A percentile compares a stretch with the other conserved stretches of the same genome.
Conservation (phyloP, 495 filamentous ascomycete species). For the Aspergillus bridgeri region DNA sequence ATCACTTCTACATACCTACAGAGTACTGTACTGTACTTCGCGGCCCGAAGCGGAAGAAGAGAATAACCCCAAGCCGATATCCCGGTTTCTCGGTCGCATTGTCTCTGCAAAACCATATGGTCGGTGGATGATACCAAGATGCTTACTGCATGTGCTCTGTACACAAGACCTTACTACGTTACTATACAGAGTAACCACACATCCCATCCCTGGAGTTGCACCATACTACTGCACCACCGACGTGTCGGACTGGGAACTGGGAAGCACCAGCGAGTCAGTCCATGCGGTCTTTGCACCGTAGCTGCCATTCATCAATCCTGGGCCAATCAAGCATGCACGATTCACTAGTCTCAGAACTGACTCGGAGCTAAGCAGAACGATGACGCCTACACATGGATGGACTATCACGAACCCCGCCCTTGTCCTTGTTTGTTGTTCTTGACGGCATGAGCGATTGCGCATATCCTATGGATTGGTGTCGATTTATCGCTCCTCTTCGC, state of each 20-base stretch:
- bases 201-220: background rate
- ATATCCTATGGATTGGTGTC: no score
- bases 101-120: background rate
- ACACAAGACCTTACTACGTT: no score
- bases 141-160: background rate
- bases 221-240: background rate
- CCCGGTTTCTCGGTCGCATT: conserved; percentile 1
- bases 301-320: background rate
- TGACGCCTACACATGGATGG: background rate
- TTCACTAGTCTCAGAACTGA: background rate
- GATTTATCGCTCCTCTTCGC: background rate
- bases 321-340: background rate
- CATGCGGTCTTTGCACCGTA: no score
- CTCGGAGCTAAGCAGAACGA: conserved; percentile 1
- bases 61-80: background rate
- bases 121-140: background rate
- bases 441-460: background rate
- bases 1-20: background rate
- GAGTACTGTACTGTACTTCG: no score
- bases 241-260: background rate
- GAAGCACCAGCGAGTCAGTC: background rate
- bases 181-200: no score
- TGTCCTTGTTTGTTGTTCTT: background rate
- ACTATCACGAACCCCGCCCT: background rate
- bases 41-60: background rate